Percentiles rank a stretch among this genome's conserved stretches.
phyloP scores from a whole-genome alignment of 345 rosid genomes.

The Populus deltoides region DNA sequence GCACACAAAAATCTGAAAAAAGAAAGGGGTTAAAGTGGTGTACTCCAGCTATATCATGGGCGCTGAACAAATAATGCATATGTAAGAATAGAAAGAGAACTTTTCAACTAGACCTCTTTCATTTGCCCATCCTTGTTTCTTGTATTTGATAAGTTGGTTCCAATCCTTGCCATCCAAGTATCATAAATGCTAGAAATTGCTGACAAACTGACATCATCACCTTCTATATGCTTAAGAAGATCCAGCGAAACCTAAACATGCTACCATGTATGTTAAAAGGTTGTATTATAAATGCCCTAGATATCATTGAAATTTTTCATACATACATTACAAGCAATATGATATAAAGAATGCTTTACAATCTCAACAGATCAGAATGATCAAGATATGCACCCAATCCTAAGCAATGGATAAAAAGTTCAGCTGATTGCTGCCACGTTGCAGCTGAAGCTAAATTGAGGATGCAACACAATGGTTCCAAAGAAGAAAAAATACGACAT shows the following conservation, averaged over 20 bases:
- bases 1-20: background rate
- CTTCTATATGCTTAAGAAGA: conserved; percentile 44
- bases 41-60: background rate
- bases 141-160: conserved; percentile 20
- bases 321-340: background rate
- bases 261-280: background rate
- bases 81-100: background rate
- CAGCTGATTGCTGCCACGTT: background rate
- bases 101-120: conserved; percentile 40
- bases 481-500: too few relatives aligned
- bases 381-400: background rate
- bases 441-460: background rate
- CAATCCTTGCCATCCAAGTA: conserved; percentile 69
- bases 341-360: background rate
- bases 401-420: background rate
- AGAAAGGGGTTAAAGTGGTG: background rate
- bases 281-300: background rate
- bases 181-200: conserved; percentile 50
- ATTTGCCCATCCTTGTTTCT: conserved; percentile 15
- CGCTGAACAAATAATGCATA: background rate
- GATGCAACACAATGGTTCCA: background rate
- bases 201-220: conserved; percentile 20
- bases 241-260: conserved; percentile 56
- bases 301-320: background rate
- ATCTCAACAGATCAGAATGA: background rate